Evolutionary conservation across 2,329 filamentous ascomycete species (phyloP), one percentile per base, ranked within the genome.

Genomic region (Pseudodiploospora longispora): DNA sequence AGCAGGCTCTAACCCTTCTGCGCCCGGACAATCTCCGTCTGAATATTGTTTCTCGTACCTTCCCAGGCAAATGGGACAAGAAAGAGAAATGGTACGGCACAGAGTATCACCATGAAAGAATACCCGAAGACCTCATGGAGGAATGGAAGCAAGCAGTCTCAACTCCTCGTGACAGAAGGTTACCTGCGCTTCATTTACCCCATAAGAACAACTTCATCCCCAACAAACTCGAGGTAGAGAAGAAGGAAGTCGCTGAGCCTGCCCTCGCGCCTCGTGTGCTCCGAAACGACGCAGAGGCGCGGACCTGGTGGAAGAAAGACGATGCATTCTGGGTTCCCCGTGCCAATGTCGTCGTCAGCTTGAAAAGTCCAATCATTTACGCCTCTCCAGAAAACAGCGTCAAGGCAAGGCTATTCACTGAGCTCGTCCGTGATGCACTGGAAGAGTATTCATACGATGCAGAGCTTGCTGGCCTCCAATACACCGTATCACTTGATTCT

Each of bases 31-130:
- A 96, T 59, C 89, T 97, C 68, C 80, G 87, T 30, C 76, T 96
- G 62, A 83, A 80, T 2, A 74, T 97, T 40, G 80, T 94, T 29
- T 91, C 88, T 27, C 86, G 89, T 58, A 83, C 86, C 6, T 85
- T 83, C 53, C 90, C 90, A 0, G 90, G 88, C 0, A 76, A 80
- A 41, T 96, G 88, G 87, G 77, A 94, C 52, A 69, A 83, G 61
- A 94, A 85, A 59, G 93, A 98, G 69, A 88, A 90, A 60, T 98
- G 93, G 93, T 98, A 98, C 56, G 91, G 91, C 6, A 98, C 93
- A 0, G 90, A 97, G 58, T 95, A 96, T 66, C 86, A 81, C 50
- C 76, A 83, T 30, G 85, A 94, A 59, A 84, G 81, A 58, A 86
- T 98, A 32, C 82, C 90, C 0, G 60, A 74, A 10, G 81, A 89